These are phyloP conservation scores for Prunus armeniaca DNA, from an alignment of 306 rosid species.

Conservation along the genomic window DNA sequence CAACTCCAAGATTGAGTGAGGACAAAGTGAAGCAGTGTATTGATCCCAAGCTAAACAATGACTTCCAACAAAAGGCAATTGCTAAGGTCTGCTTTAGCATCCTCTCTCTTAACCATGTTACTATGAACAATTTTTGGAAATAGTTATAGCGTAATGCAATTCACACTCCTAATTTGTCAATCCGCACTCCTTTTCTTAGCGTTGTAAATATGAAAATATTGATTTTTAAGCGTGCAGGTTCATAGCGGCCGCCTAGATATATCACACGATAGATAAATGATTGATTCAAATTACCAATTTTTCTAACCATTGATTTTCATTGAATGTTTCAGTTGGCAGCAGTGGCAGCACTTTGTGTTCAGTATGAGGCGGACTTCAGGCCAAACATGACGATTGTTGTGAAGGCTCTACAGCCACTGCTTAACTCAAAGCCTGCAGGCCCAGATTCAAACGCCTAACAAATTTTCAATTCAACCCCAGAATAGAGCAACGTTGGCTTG, in stretches of 20 bases:
- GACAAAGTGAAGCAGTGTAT: conserved; percentile 98
- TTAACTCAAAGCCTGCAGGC: conserved; percentile 80
- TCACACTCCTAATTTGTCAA: not conserved
- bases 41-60: conserved; percentile 93
- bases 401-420: conserved; percentile 94
- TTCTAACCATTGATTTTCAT: conserved; percentile 1
- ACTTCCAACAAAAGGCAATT: conserved; percentile 90
- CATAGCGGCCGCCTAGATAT: not conserved
- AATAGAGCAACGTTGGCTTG: conserved; percentile 11
- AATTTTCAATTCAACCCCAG: not conserved
- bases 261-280: not conserved
- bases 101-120: not conserved
- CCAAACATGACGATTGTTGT: conserved; percentile 99
- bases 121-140: not conserved
- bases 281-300: not conserved
- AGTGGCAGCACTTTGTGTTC: conserved; percentile 97
- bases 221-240: not conserved
- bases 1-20: conserved; percentile 98
- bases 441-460: conserved; percentile 50
- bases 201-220: not conserved
- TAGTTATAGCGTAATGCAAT: not conserved
- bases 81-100: conserved; percentile 64
- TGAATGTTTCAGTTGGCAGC: conserved; percentile 77
- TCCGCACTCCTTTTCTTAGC: not conserved
- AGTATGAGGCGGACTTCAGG: conserved; percentile 95